Conservation (phyloP, 345 rosid genomes). For the Fremontodendron californicum region DNA sequence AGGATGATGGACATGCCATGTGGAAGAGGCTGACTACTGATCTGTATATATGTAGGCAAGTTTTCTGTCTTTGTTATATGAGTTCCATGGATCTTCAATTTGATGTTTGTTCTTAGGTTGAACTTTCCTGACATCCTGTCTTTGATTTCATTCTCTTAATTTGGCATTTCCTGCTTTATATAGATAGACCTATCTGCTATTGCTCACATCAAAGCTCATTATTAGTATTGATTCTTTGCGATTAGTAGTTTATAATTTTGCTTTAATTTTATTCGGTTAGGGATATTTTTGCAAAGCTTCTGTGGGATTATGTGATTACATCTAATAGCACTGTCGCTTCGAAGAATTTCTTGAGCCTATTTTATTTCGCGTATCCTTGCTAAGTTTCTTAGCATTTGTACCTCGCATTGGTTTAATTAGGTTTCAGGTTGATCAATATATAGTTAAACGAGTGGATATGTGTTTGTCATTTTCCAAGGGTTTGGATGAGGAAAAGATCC, state of each 20-base stretch:
- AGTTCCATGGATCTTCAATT: conserved; percentile 30
- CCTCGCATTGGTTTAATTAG: background rate
- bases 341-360: conserved; percentile 1
- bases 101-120: conserved; percentile 15
- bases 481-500: background rate
- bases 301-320: background rate
- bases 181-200: conserved; percentile 6
- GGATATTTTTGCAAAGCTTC: background rate
- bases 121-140: conserved; percentile 13
- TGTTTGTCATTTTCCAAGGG: background rate
- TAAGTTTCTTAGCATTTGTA: background rate
- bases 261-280: background rate
- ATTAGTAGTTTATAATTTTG: background rate
- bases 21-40: conserved; percentile 32
- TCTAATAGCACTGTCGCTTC: background rate
- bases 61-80: conserved; percentile 38
- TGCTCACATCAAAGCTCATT: background rate
- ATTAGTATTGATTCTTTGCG: background rate
- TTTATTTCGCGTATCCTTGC: background rate
- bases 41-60: conserved; percentile 44
- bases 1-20: conserved; percentile 28
- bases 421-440: background rate
- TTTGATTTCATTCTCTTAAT: conserved; percentile 19
- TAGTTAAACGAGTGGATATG: background rate
- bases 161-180: conserved; percentile 9